These are phyloP conservation scores for Phytopythium cucurbitacearum DNA, from an alignment of 352 stramenopile genomes.

Conservation along the genomic window DNA sequence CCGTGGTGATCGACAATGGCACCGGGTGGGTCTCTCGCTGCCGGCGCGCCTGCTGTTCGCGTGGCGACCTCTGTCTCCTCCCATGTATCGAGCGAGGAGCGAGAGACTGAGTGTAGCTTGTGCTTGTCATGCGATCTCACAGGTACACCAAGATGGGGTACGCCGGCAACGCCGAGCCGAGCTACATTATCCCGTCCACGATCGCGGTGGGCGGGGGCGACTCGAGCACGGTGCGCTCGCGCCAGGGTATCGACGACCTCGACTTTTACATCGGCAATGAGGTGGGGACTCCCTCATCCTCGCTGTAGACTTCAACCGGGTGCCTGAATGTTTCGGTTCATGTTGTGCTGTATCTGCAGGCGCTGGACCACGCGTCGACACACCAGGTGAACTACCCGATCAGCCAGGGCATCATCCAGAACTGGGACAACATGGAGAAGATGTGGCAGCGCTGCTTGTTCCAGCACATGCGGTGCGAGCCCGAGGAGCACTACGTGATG, in stretches of 20 bases:
- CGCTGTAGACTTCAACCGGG: not conserved
- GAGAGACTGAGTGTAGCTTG: too few relatives aligned
- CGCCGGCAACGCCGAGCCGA: conserved; percentile 91
- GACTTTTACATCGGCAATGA: conserved; percentile 96
- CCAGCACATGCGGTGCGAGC: conserved; percentile 92
- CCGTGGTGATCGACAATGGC: conserved; percentile 96
- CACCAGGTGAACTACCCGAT: conserved; percentile 92
- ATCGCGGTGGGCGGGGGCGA: conserved; percentile 78
- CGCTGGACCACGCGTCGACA: conserved; percentile 83
- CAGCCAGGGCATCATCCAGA: conserved; percentile 88
- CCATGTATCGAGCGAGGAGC: not conserved
- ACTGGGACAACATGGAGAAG: conserved; percentile 96
- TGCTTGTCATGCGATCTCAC: conserved; percentile 1
- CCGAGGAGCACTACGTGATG: conserved; percentile 92
- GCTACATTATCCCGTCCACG: conserved; percentile 95
- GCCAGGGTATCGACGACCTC: conserved; percentile 91
- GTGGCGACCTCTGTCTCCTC: not conserved
- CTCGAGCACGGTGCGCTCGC: conserved; percentile 72
- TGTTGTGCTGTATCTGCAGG: conserved; percentile 13
- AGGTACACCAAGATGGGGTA: conserved; percentile 97
- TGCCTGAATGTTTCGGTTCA: not conserved
- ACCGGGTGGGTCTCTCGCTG: conserved; percentile 73
- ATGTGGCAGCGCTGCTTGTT: conserved; percentile 92
- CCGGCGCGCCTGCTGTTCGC: conserved; percentile 2
- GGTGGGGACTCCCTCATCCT: not conserved